phyloP scores from a whole-genome alignment of 371 early-diverging fungal species.

The Rhizomucor miehei region DNA sequence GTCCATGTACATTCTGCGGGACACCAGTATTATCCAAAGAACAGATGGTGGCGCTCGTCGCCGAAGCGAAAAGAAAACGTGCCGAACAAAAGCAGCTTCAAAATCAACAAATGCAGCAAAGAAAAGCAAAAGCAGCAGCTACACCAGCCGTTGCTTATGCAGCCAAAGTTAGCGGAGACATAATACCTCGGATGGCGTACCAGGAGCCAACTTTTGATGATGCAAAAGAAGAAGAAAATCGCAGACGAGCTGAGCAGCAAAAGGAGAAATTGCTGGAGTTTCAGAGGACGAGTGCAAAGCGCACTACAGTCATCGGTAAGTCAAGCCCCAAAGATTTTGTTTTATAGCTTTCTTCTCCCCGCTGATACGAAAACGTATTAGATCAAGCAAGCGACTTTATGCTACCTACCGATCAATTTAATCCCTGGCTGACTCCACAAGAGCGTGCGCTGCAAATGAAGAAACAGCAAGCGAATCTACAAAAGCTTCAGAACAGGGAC shows the following conservation, averaged over 20 bases:
- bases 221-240: slow-evolving; percentile 41
- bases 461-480: slow-evolving; percentile 52
- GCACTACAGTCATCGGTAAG: slow-evolving; percentile 71
- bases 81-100: slow-evolving; percentile 26
- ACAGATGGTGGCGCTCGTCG: slow-evolving; percentile 60
- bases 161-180: slow-evolving; percentile 31
- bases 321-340: neutral
- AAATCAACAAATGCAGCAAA: slow-evolving; percentile 17
- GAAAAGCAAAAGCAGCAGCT: slow-evolving; percentile 15
- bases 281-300: slow-evolving; percentile 75
- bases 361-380: neutral
- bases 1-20: slow-evolving; percentile 84
- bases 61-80: slow-evolving; percentile 41
- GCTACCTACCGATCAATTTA: slow-evolving; percentile 55
- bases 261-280: slow-evolving; percentile 77
- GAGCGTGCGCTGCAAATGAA: slow-evolving; percentile 59
- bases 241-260: slow-evolving; percentile 64
- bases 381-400: slow-evolving; percentile 82
- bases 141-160: slow-evolving; percentile 42
- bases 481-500: slow-evolving; percentile 42
- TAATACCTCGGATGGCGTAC: slow-evolving; percentile 10
- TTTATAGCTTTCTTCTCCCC: too few species aligned
- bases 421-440: slow-evolving; percentile 77
- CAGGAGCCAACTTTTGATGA: slow-evolving; percentile 22
- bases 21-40: slow-evolving; percentile 69